Conservation (phyloP, 495 filamentous ascomycete species). For the Penicillium paxilli region DNA sequence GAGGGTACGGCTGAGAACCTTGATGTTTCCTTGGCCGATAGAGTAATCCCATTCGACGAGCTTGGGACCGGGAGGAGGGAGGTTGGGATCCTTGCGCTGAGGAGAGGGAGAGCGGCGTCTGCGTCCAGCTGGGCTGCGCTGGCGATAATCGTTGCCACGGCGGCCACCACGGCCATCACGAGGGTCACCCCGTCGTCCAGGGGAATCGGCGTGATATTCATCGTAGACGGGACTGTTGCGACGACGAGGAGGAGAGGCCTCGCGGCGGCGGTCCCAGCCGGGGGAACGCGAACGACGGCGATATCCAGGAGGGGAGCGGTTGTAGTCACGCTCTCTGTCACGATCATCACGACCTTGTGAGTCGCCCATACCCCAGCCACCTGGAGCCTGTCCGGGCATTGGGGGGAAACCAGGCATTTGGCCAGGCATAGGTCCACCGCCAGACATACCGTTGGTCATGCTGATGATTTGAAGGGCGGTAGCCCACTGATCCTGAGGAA, state of each 20-base stretch:
- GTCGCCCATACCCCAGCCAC: slow-evolving; percentile 42
- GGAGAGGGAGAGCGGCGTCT: slow-evolving; percentile 63
- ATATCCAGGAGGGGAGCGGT: slow-evolving; percentile 59
- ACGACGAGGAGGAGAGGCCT: slow-evolving; percentile 56
- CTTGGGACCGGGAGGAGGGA: slow-evolving; percentile 66
- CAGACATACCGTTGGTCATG: slow-evolving; percentile 33
- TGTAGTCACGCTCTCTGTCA: slow-evolving; percentile 55
- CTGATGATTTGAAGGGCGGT: slow-evolving; percentile 51
- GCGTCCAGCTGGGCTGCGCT: slow-evolving; percentile 72
- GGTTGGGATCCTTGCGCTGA: slow-evolving; percentile 49
- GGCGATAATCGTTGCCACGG: slow-evolving; percentile 67
- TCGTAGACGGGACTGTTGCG: slow-evolving; percentile 74
- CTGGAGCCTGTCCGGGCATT: slow-evolving; percentile 34
- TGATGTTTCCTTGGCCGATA: slow-evolving; percentile 74
- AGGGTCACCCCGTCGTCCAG: slow-evolving; percentile 59
- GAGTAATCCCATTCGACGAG: slow-evolving; percentile 77
- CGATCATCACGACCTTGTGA: slow-evolving; percentile 60
- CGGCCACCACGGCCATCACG: slow-evolving; percentile 56
- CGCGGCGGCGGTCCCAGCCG: slow-evolving; percentile 64
- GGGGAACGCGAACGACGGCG: slow-evolving; percentile 78
- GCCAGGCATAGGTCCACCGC: slow-evolving; percentile 27
- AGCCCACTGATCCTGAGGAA: slow-evolving; percentile 62
- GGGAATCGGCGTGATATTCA: slow-evolving; percentile 62
- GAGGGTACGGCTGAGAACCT: slow-evolving; percentile 90
- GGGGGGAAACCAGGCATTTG: slow-evolving; percentile 31